These are phyloP conservation scores for Fonsecaea multimorphosa DNA, from an alignment of 2,329 filamentous ascomycete genomes.

Conservation along the genomic window DNA sequence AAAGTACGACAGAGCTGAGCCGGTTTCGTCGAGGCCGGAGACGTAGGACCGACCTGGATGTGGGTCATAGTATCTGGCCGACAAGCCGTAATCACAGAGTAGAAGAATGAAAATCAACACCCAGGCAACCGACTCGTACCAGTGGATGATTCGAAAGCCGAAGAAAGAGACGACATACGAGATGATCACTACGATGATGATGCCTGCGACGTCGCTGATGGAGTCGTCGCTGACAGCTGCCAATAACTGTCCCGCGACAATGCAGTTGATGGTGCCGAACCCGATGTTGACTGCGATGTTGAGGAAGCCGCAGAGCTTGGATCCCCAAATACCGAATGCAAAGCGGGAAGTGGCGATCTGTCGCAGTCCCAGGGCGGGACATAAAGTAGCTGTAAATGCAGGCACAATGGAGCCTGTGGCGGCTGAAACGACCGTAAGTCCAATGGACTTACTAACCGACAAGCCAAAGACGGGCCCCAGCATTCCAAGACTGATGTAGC, in stretches of 20 bases:
- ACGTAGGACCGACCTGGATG: neutral
- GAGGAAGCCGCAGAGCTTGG: conserved; percentile 39
- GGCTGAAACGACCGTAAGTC: conserved; percentile 31
- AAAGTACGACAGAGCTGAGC: conserved; percentile 47
- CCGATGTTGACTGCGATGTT: conserved; percentile 39
- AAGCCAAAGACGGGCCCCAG: conserved; percentile 39
- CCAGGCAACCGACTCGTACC: conserved; percentile 41
- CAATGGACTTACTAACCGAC: conserved; percentile 34
- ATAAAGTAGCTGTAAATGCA: conserved; percentile 24
- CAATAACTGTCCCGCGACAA: conserved; percentile 43
- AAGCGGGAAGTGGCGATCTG: conserved; percentile 39
- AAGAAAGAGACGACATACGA: conserved; percentile 39
- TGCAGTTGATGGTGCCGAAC: conserved; percentile 42
- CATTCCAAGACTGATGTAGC: conserved; percentile 36
- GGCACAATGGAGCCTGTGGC: conserved; percentile 31
- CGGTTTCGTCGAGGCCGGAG: conserved; percentile 32
- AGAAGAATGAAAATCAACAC: conserved; percentile 39
- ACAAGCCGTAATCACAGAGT: conserved; percentile 11
- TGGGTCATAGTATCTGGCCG: conserved; percentile 10
- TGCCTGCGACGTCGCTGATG: conserved; percentile 38
- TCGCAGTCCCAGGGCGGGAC: conserved; percentile 33
- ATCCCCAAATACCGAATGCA: conserved; percentile 39
- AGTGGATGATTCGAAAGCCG: conserved; percentile 39
- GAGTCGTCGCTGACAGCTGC: conserved; percentile 42
- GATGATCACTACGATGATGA: conserved; percentile 40